Base-by-base conservation (phyloP, 257 asterid species). In the Capsicum pubescens region DNA sequence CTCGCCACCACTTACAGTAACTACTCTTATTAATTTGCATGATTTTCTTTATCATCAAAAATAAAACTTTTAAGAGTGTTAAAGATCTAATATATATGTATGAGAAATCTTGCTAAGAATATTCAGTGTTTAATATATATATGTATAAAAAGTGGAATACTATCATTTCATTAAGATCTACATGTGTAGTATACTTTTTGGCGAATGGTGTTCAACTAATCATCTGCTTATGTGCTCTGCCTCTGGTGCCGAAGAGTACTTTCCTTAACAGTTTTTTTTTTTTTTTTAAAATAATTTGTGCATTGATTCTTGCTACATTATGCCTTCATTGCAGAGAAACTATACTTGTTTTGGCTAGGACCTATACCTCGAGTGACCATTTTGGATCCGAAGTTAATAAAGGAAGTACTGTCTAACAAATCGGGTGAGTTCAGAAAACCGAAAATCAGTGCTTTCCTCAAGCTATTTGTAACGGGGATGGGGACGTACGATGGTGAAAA, bases 401-500 rank as follows among this genome's bases (percentile, higher is more conserved):
- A 60, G 76, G 48, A 12, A 36, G 70, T 87, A 15, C 77, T 87
- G 42, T 54, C 82, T 13, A 80, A 87, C 14, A 85, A 85, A 68
- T 64, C 61, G 21, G 90, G 84, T 5, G 59, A 12, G 42, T 81
- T 81, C 76, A 59, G 74, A 13, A 81, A 81, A 66, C 84, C 84
- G 7, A 63, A 48, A 1, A 63, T 59, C 59, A 81, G 74, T 10
- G 74, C 84, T 81, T 46, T 85, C 55, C 64, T 85, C 46, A 80
- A 86, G 84, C 84, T 89, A 79, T 60, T 87, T 36, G 85, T 86
- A 1, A 60, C 70, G 15, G 91, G 91, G 12, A 58, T 89, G 12
- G 81, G 80, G n/a, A 86, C 87, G 0, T 87, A 87, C 86, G 90
- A 87, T 54, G 91, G 91, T 32, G 82, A 82, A n/a, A 85, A 79